Evolutionary conservation across 2,329 filamentous ascomycete genomes (phyloP).

Genomic region (Rhynchosporium agropyri): DNA sequence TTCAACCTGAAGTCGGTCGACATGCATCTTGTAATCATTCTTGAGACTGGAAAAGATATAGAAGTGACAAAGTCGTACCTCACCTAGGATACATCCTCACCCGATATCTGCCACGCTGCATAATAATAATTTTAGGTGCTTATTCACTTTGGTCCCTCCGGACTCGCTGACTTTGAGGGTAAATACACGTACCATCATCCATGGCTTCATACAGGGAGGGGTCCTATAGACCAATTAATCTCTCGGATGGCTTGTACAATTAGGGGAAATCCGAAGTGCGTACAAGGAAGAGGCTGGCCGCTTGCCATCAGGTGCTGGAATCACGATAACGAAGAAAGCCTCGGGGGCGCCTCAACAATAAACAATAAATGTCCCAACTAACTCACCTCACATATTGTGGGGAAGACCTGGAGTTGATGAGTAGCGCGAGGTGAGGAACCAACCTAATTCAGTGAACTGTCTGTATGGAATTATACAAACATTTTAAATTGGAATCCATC

Average conservation of each 20-base stretch:
- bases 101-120: slow-evolving; percentile 2
- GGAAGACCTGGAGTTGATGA: background rate
- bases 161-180: background rate
- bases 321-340: background rate
- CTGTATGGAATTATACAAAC: background rate
- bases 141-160: background rate
- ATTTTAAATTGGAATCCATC: background rate
- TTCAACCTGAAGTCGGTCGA: too few relatives aligned
- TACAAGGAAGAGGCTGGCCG: slow-evolving; percentile 3
- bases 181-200: background rate
- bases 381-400: slow-evolving; percentile 9
- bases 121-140: background rate
- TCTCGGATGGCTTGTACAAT: background rate
- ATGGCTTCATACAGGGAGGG: background rate
- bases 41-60: too few relatives aligned
- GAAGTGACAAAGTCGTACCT: background rate
- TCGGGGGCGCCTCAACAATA: slow-evolving; percentile 6
- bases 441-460: background rate
- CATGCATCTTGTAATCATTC: too few relatives aligned
- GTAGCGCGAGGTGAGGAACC: background rate
- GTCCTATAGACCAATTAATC: background rate
- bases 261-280: slow-evolving; percentile 4
- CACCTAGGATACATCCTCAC: background rate
- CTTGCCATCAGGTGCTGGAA: background rate
- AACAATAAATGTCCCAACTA: background rate